Base-by-base conservation (phyloP, 2,329 filamentous ascomycete genomes). In the Arthrobotrys pseudoclavata region DNA sequence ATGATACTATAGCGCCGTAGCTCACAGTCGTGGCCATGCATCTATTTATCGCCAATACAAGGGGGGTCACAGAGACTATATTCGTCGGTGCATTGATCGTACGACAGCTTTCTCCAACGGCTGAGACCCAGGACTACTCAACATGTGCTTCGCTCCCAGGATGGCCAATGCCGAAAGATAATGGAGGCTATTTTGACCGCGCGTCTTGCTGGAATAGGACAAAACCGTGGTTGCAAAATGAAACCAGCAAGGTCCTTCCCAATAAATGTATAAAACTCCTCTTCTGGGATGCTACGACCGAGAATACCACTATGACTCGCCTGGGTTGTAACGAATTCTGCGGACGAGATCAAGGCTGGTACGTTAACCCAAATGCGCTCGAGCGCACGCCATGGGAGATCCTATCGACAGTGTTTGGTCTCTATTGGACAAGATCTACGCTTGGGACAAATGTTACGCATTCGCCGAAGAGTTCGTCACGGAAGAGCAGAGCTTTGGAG, bases 381-480 rank as follows among this genome's bases (percentile, higher is more conserved):
- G 29, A 60, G 37, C 29, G 53, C 53, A 60, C n/a, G 53, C 53
- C 13, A 1, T 60, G 20, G 53, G 53, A 6, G 53, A 60, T n/a
- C 53, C 53, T 13, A 60, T 60, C 9, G 31, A 60, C 53, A 60
- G 53, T n/a, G 37, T 60, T 42, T 60, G 53, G 53, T 60, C 53
- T 22, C 53, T 40, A 24, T 40, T 60, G 22, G 53, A 60, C n/a
- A 60, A 60, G 42, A 29, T 60, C 7, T 60, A 60, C 31, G 53
- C 53, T 42, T 60, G 53, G 53, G 31, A 60, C 12, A 60, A 37
- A 37, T 60, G 53, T 15, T 42, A 60, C 53, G n/a, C n/a, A 15
- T 42, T 60, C 20, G 53, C 53, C 18, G 53, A 60, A 18, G 37
- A 60, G 13, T 60, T 60, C 29, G 53, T 60, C 15, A 60, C n/a